Conservation (phyloP, 192 early-diverging fungal genomes). For the Coemansia sp. region DNA sequence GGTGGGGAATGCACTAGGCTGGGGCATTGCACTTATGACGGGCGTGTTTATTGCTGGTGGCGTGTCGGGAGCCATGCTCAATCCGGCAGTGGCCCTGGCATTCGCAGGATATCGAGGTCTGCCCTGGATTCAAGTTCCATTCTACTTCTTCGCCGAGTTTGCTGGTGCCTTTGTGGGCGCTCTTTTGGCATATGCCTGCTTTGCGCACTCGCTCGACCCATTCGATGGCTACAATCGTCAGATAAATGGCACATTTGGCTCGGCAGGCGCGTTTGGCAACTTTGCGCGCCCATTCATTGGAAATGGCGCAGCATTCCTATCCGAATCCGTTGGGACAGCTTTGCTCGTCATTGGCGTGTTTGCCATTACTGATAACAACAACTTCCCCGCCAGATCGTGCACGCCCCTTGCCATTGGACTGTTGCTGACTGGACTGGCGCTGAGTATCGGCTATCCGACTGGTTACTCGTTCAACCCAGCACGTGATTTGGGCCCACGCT, state of each 20-base stretch:
- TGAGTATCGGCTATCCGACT: conserved; percentile 62
- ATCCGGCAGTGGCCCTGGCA: conserved; percentile 55
- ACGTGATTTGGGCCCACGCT: conserved; percentile 75
- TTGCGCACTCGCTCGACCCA: conserved; percentile 50
- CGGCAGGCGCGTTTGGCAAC: conserved; percentile 54
- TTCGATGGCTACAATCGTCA: conserved; percentile 53
- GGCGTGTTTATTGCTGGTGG: conserved; percentile 52
- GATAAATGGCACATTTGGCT: conserved; percentile 37
- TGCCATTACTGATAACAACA: conserved; percentile 60
- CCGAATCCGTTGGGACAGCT: conserved; percentile 66
- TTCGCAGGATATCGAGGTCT: conserved; percentile 56
- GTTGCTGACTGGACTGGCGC: conserved; percentile 58
- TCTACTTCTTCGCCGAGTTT: conserved; percentile 58
- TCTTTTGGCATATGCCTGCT: conserved; percentile 48
- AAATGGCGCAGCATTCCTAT: conserved; percentile 52
- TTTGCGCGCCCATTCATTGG: conserved; percentile 56
- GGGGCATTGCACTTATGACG: conserved; percentile 55
- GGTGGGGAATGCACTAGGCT: conserved; percentile 56
- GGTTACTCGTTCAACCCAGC: conserved; percentile 74
- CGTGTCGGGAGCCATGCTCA: conserved; percentile 55
- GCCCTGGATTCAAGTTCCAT: conserved; percentile 57
- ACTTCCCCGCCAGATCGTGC: conserved; percentile 55
- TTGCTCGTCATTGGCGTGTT: conserved; percentile 64
- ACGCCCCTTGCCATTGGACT: conserved; percentile 64
- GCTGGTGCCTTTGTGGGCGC: conserved; percentile 59